Base-by-base conservation (phyloP, 23 red algal genomes). In the Cyanidioschyzon merolae region DNA sequence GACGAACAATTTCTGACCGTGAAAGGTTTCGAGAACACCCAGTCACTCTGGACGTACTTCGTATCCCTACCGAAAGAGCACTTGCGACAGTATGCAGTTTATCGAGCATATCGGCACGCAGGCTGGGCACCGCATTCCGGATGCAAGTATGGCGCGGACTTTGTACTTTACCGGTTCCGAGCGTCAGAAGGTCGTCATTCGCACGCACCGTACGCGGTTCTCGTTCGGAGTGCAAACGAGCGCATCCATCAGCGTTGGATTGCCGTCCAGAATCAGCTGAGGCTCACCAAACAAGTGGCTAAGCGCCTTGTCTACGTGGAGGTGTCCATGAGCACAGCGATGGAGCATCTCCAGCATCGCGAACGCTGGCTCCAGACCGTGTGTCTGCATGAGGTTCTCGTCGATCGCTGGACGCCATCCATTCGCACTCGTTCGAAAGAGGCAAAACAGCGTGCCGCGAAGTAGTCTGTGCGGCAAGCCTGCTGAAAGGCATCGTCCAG, bases 111-210 rank as follows among this genome's bases (percentile, higher is more conserved):
- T 67, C 83, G 87, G 0, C 68, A 58, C 2, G 85, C 81, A 2
- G 92, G 92, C 21, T 96, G 92, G 92, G 74, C 89, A 57, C 86
- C 86, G 1, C 82, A 79, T 41, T 88, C 83, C 1, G 92, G 87
- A 0, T n/a, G 85, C 54, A 96, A 96, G 80, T 96, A 96, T 74
- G 92, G 92, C 27, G 92, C 79, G 26, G 77, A 96, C 81, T 96
- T 80, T 86, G 87, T 96, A 41, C 79, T 96, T 29, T 96, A 96
- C 77, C 74, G 83, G 32, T 80, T 92, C 40, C 68, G 80, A 25
- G 17, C 15, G 29, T 21, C 31, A 0, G 16, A 34, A 0, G 75
- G 39, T 40, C 75, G 38, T 18, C 74, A 38, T 37, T 1, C 29
- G 1, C 31, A 38, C 7, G 74, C 74, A 37, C 34, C 37, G 34